phyloP scores from a whole-genome alignment of 495 filamentous ascomycete species.

The Lophiostoma macrostomum region DNA sequence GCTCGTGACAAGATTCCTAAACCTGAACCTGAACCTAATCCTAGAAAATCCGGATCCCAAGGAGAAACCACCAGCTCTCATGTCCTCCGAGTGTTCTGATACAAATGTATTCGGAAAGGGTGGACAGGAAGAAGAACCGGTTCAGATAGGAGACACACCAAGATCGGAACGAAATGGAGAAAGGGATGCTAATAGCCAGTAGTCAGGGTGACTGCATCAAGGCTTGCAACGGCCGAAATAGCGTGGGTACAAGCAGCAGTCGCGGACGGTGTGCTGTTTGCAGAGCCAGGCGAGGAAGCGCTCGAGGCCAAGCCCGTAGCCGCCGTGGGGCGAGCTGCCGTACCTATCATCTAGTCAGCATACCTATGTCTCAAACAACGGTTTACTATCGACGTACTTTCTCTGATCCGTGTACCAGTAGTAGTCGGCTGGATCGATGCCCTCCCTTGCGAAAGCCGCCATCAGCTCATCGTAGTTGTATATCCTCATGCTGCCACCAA shows the following conservation, averaged over 20 bases:
- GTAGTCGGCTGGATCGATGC: slow-evolving; percentile 80
- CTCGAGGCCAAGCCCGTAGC: slow-evolving; percentile 93
- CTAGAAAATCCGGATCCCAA: too few relatives aligned
- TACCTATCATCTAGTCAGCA: slow-evolving; percentile 59
- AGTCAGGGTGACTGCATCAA: slow-evolving; percentile 41
- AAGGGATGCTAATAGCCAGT: too few relatives aligned
- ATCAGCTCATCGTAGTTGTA: slow-evolving; percentile 89
- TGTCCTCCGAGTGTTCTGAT: too few relatives aligned
- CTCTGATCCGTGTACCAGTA: slow-evolving; percentile 99
- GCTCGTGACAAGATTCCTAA: too few relatives aligned
- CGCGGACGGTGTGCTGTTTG: slow-evolving; percentile 84
- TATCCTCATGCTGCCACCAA: slow-evolving; percentile 96
- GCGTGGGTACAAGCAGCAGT: slow-evolving; percentile 85
- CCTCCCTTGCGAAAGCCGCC: slow-evolving; percentile 80
- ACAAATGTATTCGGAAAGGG: too few relatives aligned
- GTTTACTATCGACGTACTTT: slow-evolving; percentile 63
- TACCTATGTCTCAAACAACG: background rate
- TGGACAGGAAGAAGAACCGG: too few relatives aligned
- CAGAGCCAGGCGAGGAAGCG: slow-evolving; percentile 97
- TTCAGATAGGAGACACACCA: too few relatives aligned
- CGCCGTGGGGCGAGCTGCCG: slow-evolving; percentile 89
- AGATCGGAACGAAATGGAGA: too few relatives aligned
- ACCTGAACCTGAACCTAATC: too few relatives aligned
- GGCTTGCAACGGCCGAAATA: slow-evolving; percentile 94
- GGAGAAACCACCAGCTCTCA: too few relatives aligned